These are phyloP conservation scores for Coemansia sp. DNA, from an alignment of 192 early-diverging fungal species.

Conservation along the genomic window DNA sequence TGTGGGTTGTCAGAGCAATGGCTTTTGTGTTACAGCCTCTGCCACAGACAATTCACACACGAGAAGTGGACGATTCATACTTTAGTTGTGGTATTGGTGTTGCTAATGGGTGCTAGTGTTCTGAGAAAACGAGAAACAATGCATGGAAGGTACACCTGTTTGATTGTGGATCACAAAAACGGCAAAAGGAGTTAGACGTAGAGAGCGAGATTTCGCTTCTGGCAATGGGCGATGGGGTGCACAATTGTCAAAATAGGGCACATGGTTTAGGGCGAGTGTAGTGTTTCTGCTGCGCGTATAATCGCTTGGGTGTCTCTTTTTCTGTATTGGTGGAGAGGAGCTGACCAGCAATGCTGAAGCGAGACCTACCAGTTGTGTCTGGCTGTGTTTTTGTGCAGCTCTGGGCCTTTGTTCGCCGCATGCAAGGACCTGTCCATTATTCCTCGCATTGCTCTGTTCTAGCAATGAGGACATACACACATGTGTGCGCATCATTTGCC, in stretches of 20 bases:
- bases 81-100: neutral
- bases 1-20: neutral
- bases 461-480: neutral
- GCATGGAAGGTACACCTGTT: neutral
- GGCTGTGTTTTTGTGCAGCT: neutral
- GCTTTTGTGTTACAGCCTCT: neutral
- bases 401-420: neutral
- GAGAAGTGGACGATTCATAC: neutral
- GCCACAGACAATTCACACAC: neutral
- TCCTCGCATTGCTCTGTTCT: neutral
- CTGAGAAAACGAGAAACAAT: neutral
- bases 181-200: slow-evolving; percentile 1
- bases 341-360: neutral
- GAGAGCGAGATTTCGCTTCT: neutral
- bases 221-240: neutral
- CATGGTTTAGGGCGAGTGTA: slow-evolving; percentile 1
- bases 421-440: slow-evolving; percentile 2
- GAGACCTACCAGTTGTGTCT: neutral
- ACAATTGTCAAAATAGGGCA: slow-evolving; percentile 2
- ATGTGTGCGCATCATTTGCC: neutral
- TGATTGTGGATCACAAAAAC: slow-evolving; percentile 3
- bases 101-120: neutral
- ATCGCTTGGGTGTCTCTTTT: neutral
- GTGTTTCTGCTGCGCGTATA: slow-evolving; percentile 2
- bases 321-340: neutral